A percentile compares a stretch with the other conserved stretches of the same genome.
These are phyloP conservation scores for Tulasnella sp. DNA, from an alignment of 768 basidiomycete species.

Conservation along the genomic window DNA sequence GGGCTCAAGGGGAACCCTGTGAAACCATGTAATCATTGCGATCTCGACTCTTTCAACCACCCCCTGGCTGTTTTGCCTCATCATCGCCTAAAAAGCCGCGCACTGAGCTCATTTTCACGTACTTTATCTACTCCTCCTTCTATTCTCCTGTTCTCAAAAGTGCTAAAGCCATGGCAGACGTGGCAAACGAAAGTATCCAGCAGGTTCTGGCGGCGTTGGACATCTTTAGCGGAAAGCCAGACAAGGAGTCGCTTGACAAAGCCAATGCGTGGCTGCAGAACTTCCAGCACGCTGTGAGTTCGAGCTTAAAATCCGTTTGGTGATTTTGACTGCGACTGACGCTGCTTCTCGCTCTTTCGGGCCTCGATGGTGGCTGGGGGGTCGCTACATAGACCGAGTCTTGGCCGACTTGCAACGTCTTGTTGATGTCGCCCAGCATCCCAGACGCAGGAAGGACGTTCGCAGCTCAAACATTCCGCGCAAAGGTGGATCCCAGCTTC, in stretches of 20 bases:
- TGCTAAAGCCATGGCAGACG: constrained; percentile 16
- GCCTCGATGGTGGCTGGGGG: neutral
- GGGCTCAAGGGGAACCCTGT: constrained; percentile 3
- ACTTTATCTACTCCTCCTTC: neutral
- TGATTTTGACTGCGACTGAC: neutral
- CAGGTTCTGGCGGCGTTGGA: constrained; percentile 64
- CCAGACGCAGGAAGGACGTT: constrained; percentile 80
- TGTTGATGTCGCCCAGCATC: constrained; percentile 72
- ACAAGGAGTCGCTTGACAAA: constrained; percentile 70
- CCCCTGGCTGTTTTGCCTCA: neutral
- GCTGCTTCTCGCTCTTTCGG: neutral
- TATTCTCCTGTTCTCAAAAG: neutral
- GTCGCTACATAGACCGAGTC: constrained; percentile 75
- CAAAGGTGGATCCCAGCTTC: constrained; percentile 52
- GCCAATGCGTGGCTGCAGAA: constrained; percentile 96
- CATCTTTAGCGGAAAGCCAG: constrained; percentile 69
- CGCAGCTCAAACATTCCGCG: constrained; percentile 91
- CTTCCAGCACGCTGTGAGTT: constrained; percentile 98
- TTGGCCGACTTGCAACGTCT: constrained; percentile 90
- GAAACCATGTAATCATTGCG: constrained; percentile 9
- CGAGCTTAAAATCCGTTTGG: constrained; percentile 16
- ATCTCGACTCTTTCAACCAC: constrained; percentile 4
- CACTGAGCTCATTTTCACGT: neutral
- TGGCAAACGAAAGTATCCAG: constrained; percentile 21
- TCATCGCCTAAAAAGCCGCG: neutral